phyloP scores from a whole-genome alignment of 192 early-diverging fungal genomes.

The Coemansia sp. region DNA sequence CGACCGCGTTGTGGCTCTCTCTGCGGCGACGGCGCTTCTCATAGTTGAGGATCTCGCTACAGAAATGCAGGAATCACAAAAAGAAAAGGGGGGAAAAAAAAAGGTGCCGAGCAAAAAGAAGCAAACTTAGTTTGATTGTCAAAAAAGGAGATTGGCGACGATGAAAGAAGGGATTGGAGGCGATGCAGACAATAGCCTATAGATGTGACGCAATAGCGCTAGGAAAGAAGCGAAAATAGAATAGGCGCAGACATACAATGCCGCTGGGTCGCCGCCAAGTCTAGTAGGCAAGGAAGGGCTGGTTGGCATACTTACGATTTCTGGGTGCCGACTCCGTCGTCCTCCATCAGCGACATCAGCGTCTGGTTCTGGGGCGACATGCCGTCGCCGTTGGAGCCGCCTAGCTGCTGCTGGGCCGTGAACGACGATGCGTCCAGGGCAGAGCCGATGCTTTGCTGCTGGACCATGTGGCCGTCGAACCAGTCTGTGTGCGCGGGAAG shows the following conservation, averaged over 20 bases:
- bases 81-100: background rate
- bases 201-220: constrained; percentile 6
- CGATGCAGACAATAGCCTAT: background rate
- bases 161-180: constrained; percentile 2
- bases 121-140: constrained; percentile 17
- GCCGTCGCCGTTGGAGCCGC: constrained; percentile 33
- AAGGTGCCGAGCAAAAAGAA: constrained; percentile 32
- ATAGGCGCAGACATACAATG: background rate
- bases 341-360: constrained; percentile 52
- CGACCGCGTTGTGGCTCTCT: constrained; percentile 98
- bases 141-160: background rate
- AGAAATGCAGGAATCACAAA: constrained; percentile 1
- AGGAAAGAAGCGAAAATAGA: background rate
- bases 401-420: constrained; percentile 35
- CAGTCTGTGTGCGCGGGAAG: constrained; percentile 55
- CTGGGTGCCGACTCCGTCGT: constrained; percentile 31
- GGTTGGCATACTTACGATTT: constrained; percentile 53
- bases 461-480: constrained; percentile 52
- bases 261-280: too few relatives aligned
- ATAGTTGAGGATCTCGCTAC: constrained; percentile 43
- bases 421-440: constrained; percentile 55
- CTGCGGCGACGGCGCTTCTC: constrained; percentile 91
- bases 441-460: constrained; percentile 55
- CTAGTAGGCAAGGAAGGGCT: too few relatives aligned
- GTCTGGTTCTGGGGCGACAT: constrained; percentile 49